These are phyloP conservation scores for Fagopyrum tataricum DNA, from an alignment of 148 eudicot species.

Conservation along the genomic window DNA sequence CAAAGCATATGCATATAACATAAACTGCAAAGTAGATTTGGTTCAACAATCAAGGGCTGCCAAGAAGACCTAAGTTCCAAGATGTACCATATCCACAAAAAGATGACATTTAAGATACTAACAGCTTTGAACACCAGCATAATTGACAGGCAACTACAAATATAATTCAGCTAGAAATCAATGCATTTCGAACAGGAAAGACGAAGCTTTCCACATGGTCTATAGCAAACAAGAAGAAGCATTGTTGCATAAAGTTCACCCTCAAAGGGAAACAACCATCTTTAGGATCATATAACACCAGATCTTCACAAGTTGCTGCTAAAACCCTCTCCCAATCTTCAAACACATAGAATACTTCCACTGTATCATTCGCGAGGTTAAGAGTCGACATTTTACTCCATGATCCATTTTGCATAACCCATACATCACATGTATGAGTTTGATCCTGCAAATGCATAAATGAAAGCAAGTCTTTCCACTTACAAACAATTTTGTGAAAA, in stretches of 20 bases:
- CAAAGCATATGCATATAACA: neutral
- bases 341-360: neutral
- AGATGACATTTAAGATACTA: neutral
- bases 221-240: neutral
- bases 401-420: neutral
- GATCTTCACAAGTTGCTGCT: neutral
- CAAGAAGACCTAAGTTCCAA: too few relatives aligned
- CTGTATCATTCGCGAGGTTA: neutral
- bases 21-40: neutral
- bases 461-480: too few relatives aligned
- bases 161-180: neutral
- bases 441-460: neutral
- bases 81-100: neutral
- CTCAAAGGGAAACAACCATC: neutral
- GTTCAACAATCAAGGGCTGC: neutral
- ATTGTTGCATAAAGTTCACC: neutral
- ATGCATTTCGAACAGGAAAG: neutral
- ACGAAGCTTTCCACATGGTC: neutral
- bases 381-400: neutral
- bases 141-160: neutral
- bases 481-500: too few relatives aligned
- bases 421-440: neutral
- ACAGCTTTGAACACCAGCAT: neutral
- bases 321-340: neutral
- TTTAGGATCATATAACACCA: neutral